Evolutionary conservation across 108 stramenopile species (phyloP).

Genomic region (Pinguiococcus pyrenoidosus): DNA sequence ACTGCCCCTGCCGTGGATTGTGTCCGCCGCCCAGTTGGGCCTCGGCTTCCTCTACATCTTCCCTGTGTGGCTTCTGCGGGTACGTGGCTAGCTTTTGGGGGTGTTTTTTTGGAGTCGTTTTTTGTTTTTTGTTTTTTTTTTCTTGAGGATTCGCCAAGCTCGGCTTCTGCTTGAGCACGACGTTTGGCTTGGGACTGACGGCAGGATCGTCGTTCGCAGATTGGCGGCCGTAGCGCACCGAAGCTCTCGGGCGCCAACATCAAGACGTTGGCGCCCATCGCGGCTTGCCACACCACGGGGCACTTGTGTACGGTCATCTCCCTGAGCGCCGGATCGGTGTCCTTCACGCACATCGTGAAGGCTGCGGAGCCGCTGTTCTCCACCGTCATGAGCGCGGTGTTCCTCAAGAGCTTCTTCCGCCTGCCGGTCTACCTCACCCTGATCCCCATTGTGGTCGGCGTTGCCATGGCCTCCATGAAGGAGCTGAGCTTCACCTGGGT

Average conservation of each 20-base stretch:
- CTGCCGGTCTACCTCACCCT: constrained; percentile 69
- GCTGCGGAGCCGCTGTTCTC: constrained; percentile 37
- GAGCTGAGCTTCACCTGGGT: constrained; percentile 33
- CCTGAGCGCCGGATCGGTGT: constrained; percentile 32
- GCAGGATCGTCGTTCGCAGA: too few species aligned
- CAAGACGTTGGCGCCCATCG: constrained; percentile 23
- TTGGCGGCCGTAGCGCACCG: constrained; percentile 7
- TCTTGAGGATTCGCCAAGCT: too few species aligned
- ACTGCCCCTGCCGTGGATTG: constrained; percentile 25
- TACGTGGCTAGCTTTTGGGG: too few species aligned
- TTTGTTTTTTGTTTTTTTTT: too few species aligned
- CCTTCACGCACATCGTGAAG: constrained; percentile 37
- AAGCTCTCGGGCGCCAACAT: constrained; percentile 17
- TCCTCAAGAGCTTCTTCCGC: constrained; percentile 35
- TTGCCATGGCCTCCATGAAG: constrained; percentile 41
- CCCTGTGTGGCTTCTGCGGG: constrained; percentile 17
- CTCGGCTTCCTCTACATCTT: constrained; percentile 15
- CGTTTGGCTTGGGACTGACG: too few species aligned
- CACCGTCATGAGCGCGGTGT: constrained; percentile 22
- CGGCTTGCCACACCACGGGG: constrained; percentile 25
- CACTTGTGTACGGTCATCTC: constrained; percentile 29
- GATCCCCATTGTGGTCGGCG: constrained; percentile 88
- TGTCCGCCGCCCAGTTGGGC: constrained; percentile 27
- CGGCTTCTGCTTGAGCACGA: too few species aligned
- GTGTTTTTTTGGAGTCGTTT: too few species aligned